Evolutionary conservation across 2,329 filamentous ascomycete genomes (phyloP).

Genomic region (Podosphaera leucotricha): DNA sequence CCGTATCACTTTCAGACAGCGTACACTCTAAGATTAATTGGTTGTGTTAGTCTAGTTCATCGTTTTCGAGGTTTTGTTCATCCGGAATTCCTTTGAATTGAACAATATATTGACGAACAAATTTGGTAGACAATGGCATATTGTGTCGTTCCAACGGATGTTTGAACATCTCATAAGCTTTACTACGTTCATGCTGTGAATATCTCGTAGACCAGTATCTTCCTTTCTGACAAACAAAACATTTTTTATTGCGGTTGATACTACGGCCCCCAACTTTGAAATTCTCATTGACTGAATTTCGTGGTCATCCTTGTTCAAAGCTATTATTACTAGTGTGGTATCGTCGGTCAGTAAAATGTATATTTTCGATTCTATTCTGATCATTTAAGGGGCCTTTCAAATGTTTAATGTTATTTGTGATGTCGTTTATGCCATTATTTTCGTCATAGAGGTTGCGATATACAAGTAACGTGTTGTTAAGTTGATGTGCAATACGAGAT

Average conservation of each 20-base stretch:
- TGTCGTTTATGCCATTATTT: neutral
- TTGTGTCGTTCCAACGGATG: neutral
- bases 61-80: neutral
- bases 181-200: neutral
- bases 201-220: slow-evolving; percentile 1
- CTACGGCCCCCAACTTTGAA: neutral
- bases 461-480: neutral
- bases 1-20: neutral
- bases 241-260: neutral
- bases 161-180: neutral
- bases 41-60: neutral
- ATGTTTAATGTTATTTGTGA: neutral
- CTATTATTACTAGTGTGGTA: neutral
- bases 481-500: neutral
- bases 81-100: neutral
- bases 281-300: neutral
- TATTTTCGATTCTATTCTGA: neutral
- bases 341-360: neutral
- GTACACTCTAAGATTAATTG: slow-evolving; percentile 1
- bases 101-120: neutral
- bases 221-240: slow-evolving; percentile 1
- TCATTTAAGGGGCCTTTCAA: neutral
- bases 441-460: neutral
- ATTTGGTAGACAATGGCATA: neutral
- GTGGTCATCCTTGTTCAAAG: neutral